Conservation (phyloP, 805 yeast species). For the Sungouiozyma ichnusensis region DNA sequence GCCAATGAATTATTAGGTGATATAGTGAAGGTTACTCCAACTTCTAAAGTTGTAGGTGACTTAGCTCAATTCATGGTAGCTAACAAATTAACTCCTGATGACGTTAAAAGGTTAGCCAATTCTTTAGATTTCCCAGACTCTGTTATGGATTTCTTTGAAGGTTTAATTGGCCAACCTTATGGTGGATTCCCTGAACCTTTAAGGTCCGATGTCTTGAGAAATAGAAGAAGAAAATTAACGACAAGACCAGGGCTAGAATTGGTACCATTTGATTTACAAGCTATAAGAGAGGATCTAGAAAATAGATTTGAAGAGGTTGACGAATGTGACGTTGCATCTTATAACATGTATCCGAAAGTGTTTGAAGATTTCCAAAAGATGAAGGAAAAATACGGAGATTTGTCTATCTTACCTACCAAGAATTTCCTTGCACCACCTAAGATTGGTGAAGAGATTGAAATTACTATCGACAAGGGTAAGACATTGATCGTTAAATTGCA, state of each 20-base stretch:
- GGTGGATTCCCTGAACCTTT: slow-evolving; percentile 99
- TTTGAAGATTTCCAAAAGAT: slow-evolving; percentile 77
- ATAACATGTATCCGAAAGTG: slow-evolving; percentile 97
- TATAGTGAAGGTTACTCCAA: slow-evolving; percentile 96
- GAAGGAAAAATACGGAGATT: slow-evolving; percentile 73
- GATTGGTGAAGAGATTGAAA: slow-evolving; percentile 78
- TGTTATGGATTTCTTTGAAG: slow-evolving; percentile 96
- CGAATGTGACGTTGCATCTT: slow-evolving; percentile 88
- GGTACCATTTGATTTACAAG: slow-evolving; percentile 69
- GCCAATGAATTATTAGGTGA: slow-evolving; percentile 92
- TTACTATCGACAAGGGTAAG: slow-evolving; percentile 92
- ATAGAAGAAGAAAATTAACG: slow-evolving; percentile 84
- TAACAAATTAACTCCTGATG: slow-evolving; percentile 77
- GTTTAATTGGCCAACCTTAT: slow-evolving; percentile 97
- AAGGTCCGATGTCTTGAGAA: slow-evolving; percentile 80
- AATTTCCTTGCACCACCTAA: slow-evolving; percentile 80
- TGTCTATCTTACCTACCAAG: slow-evolving; percentile 85
- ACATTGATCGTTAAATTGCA: slow-evolving; percentile 79
- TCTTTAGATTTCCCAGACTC: slow-evolving; percentile 98
- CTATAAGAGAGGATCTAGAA: slow-evolving; percentile 61
- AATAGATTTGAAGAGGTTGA: slow-evolving; percentile 58
- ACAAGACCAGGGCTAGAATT: slow-evolving; percentile 87
- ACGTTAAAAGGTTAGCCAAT: slow-evolving; percentile 76
- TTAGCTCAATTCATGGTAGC: slow-evolving; percentile 99
- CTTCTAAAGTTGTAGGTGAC: slow-evolving; percentile 99